These are phyloP conservation scores for Physcomitrium patens DNA, from an alignment of 225 moss, liverwort and hornwort genomes.

Conservation along the genomic window DNA sequence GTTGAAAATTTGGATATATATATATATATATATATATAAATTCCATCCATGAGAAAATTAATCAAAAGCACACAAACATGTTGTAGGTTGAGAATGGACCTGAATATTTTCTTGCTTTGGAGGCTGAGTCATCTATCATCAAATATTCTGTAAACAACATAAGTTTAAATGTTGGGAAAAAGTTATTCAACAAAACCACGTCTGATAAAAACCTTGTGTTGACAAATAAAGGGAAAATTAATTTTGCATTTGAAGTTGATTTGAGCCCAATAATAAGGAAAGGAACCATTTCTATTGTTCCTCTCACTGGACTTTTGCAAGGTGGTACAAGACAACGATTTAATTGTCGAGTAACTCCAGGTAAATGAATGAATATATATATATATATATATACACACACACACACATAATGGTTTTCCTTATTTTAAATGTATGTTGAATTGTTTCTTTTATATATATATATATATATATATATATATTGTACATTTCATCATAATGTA, in stretches of 20 bases:
- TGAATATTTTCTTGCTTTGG: constrained; percentile 62
- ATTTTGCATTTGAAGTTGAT: constrained; percentile 77
- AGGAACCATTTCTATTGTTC: constrained; percentile 48
- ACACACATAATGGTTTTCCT: no score
- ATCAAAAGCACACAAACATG: constrained; percentile 9
- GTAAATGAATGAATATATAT: constrained; percentile 22
- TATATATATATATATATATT: no score
- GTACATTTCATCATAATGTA: no score
- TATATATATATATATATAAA: no score
- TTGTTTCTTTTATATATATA: no score
- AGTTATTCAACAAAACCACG: constrained; percentile 55
- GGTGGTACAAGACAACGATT: constrained; percentile 60
- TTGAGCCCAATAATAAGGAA: constrained; percentile 49
- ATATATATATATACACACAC: background rate
- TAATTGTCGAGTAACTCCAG: constrained; percentile 52
- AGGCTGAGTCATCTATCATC: constrained; percentile 70
- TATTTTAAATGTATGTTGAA: no score
- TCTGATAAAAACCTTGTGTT: constrained; percentile 55
- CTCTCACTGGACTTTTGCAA: constrained; percentile 54
- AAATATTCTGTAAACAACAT: constrained; percentile 57
- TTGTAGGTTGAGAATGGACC: constrained; percentile 89
- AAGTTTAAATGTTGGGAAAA: constrained; percentile 63
- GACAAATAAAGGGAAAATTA: constrained; percentile 68
- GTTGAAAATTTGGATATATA: no score
- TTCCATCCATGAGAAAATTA: no score